Evolutionary conservation across 805 yeast genomes (phyloP), one percentile per base, ranked within the genome.

Genomic region (Pichia deserticola): DNA sequence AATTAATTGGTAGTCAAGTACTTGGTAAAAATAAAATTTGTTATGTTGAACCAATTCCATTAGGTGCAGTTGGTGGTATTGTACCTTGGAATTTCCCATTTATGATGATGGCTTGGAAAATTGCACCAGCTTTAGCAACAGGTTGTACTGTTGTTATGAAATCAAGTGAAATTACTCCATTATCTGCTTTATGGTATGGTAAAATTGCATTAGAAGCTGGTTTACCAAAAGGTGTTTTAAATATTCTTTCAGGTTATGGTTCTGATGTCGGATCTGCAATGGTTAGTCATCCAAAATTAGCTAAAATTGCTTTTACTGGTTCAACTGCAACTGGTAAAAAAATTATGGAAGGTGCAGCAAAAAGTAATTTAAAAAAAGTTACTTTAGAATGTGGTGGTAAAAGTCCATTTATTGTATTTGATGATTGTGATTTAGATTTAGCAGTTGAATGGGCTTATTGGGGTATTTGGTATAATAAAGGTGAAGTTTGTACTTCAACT

Each of bases 1-100:
- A 77, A 53, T 74, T 80, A 36, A 74, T 82, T 55, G 66, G 66
- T 32, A 47, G 60, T 12, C 59, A 58, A 44, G 58, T 62, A 15
- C 51, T 63, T n/a, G 67, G 67, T 15, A 56, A 53, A 39, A 70
- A 73, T 46, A 81, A 79, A 63, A 69, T 78, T 49, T 73, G 76
- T 25, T 76, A 74, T 60, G 77, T 80, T 13, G 64, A 75, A 40
- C 80, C 78, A 57, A 77, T 75, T 61, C 81, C 81, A 56, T 66
- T 84, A 54, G 92, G 90, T 62, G 85, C 84, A 29, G 83, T 88
- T 69, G 93, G 88, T 45, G 86, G 82, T 65, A 83, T 85, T 57
- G 82, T 84, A 56, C 90, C 92, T 59, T 84, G 90, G 90, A 84
- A 84, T 66, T 84, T 83, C 76, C 92, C 92, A 54, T 70, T 84